phyloP scores from a whole-genome alignment of 192 early-diverging fungal species.

The Pecoramyces ruminantium region DNA sequence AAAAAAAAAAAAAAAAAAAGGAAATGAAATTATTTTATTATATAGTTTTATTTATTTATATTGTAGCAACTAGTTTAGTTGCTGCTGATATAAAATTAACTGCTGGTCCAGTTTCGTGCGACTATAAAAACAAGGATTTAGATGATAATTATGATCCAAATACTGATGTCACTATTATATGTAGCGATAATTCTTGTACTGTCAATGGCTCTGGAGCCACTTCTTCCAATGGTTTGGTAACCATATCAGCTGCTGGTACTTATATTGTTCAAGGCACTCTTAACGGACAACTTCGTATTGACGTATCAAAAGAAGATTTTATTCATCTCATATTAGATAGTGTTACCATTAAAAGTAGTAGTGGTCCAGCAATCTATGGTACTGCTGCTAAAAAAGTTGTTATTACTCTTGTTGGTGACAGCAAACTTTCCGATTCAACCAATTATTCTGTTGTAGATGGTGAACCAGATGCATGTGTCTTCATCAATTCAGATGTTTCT shows the following conservation, averaged over 20 bases:
- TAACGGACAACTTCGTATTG: background rate
- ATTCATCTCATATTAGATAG: background rate
- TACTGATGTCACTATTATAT: background rate
- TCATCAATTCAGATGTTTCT: background rate
- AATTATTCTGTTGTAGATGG: background rate
- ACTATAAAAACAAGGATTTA: background rate
- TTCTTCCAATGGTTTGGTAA: background rate
- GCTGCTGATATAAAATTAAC: background rate
- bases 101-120: background rate
- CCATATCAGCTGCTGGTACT: background rate
- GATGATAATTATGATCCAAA: background rate
- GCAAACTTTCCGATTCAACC: background rate
- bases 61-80: background rate
- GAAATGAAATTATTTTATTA: no score
- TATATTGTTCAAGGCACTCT: background rate
- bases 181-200: background rate
- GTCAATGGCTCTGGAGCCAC: background rate
- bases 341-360: background rate
- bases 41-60: no score
- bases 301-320: background rate
- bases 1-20: no score
- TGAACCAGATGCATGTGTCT: background rate
- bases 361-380: background rate
- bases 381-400: background rate
- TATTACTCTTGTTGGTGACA: background rate